Percentiles rank a stretch among this genome's conserved stretches.
Evolutionary conservation across 768 basidiomycete genomes (phyloP).

Genomic region (Hygrophorus pudorinus): DNA sequence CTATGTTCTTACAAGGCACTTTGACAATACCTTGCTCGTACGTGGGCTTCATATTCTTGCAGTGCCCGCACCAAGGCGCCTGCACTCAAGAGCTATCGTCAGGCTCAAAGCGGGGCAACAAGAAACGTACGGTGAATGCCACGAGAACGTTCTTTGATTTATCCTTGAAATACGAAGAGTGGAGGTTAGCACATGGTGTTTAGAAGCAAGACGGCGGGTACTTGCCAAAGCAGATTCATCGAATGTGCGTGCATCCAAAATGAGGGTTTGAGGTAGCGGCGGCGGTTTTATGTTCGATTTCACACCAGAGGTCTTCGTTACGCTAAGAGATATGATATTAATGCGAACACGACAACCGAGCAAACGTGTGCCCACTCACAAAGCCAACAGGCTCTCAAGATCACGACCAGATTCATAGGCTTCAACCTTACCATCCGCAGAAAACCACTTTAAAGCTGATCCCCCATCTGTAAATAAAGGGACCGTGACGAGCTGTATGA

Average conservation of each 20-base stretch:
- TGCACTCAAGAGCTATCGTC: conserved; percentile 13
- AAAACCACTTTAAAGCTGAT: conserved; percentile 87
- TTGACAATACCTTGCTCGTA: conserved; percentile 59
- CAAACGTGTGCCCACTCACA: conserved; percentile 38
- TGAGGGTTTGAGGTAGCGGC: conserved; percentile 56
- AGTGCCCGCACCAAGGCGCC: conserved; percentile 90
- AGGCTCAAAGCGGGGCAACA: conserved; percentile 4
- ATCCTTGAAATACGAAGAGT: conserved; percentile 31
- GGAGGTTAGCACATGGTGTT: neutral
- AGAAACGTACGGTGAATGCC: conserved; percentile 55
- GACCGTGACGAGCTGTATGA: neutral
- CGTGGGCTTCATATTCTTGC: conserved; percentile 81
- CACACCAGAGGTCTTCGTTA: conserved; percentile 65
- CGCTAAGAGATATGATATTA: conserved; percentile 29
- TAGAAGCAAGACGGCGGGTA: neutral
- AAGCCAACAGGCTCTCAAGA: conserved; percentile 62
- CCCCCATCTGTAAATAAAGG: conserved; percentile 7
- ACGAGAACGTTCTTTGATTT: conserved; percentile 75
- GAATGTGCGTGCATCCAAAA: conserved; percentile 67
- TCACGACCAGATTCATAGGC: conserved; percentile 75
- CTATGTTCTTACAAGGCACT: conserved; percentile 1
- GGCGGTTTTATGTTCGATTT: conserved; percentile 87
- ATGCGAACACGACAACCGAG: neutral
- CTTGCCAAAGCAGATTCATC: conserved; percentile 61
- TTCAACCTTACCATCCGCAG: conserved; percentile 52